A percentile compares a stretch with the other conserved stretches of the same genome.
Conservation (phyloP, 2,329 filamentous ascomycete genomes). For the Ampelomyces quisqualis region DNA sequence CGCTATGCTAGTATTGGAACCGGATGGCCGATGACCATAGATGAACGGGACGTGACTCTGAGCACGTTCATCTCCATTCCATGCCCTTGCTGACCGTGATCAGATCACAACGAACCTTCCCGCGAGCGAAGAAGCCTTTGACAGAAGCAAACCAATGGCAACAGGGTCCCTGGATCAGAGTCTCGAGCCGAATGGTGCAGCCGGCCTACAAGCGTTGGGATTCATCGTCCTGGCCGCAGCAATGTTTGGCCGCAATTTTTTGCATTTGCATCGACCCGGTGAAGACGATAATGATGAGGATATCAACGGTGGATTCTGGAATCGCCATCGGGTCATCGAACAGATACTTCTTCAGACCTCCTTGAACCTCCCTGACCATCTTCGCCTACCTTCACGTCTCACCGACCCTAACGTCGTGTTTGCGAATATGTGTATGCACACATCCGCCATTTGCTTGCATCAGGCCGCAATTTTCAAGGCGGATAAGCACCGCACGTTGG, state of each 20-base stretch:
- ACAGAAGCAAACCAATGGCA: conserved; percentile 72
- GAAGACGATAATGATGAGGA: conserved; percentile 80
- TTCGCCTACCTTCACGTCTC: conserved; percentile 77
- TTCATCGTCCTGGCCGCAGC: conserved; percentile 83
- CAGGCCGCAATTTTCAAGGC: conserved; percentile 98
- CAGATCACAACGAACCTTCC: conserved; percentile 82
- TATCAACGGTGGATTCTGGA: conserved; percentile 94
- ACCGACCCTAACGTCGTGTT: conserved; percentile 84
- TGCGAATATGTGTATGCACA: conserved; percentile 95
- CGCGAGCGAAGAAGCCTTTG: conserved; percentile 78
- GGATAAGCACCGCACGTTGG: conserved; percentile 78
- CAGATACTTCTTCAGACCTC: conserved; percentile 86
- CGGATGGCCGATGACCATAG: conserved; percentile 93
- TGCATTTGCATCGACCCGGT: conserved; percentile 86
- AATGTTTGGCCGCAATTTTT: conserved; percentile 85
- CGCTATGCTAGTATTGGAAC: conserved; percentile 94
- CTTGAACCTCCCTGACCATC: conserved; percentile 73
- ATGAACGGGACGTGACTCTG: conserved; percentile 74
- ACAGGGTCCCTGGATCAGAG: conserved; percentile 70
- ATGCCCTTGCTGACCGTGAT: conserved; percentile 8
- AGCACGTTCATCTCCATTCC: background rate
- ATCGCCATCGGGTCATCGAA: conserved; percentile 83
- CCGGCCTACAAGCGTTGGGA: conserved; percentile 73
- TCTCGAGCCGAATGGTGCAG: conserved; percentile 69
- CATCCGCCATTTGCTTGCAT: conserved; percentile 94